A percentile compares a stretch with the other conserved stretches of the same genome.
Conservation (phyloP, 345 rosid genomes). For the Arabidopsis arenosa region DNA sequence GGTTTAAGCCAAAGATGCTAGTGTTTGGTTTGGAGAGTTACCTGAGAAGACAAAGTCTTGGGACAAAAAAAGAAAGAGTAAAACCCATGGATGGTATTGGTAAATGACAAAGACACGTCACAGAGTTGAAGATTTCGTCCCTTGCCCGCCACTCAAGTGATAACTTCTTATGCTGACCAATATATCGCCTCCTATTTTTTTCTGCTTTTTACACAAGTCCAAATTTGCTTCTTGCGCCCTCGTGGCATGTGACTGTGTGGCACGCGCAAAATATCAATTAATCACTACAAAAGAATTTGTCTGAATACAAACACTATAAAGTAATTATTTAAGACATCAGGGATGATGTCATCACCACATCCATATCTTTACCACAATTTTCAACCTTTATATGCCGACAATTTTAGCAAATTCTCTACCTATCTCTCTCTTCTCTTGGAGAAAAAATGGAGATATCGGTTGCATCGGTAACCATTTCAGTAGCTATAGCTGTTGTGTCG, state of each 20-base stretch:
- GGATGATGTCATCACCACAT: conserved; percentile 9
- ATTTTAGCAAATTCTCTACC: not conserved
- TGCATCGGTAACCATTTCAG: not conserved
- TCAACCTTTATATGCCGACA: not conserved
- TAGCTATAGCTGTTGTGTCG: conserved; percentile 1
- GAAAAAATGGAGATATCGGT: not conserved
- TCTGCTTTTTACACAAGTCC: not conserved
- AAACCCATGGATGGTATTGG: no score
- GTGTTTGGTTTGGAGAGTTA: conserved; percentile 16
- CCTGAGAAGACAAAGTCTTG: conserved; percentile 45
- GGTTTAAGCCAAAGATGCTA: conserved; percentile 44
- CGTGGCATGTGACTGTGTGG: not conserved
- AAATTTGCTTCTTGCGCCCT: not conserved
- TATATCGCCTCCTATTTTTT: not conserved
- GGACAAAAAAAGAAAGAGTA: no score
- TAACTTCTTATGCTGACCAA: no score
- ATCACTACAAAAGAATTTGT: not conserved
- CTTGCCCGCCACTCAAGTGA: no score
- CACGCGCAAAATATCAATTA: conserved; percentile 4
- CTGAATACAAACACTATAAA: not conserved
- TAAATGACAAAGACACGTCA: not conserved
- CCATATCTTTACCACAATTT: conserved; percentile 5
- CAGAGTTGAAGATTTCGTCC: no score
- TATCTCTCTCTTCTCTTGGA: no score
- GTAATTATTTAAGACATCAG: not conserved